Evolutionary conservation across 495 filamentous ascomycete genomes (phyloP).

Genomic region (Penicillium crystallinum): DNA sequence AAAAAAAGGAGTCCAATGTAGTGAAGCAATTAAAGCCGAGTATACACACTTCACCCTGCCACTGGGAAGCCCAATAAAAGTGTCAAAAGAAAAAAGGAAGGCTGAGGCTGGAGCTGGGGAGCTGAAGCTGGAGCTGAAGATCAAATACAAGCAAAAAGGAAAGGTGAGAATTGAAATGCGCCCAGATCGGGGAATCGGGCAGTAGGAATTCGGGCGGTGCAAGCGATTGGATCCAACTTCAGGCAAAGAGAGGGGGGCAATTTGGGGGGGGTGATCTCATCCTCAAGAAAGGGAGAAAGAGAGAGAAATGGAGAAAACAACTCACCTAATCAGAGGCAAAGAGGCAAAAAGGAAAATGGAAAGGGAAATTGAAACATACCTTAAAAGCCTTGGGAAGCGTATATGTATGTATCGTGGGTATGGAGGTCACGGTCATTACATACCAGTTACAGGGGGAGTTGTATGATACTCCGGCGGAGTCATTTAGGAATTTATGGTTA

Average conservation of each 20-base stretch:
- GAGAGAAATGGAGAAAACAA: constrained; percentile 2
- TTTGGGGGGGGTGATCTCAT: constrained; percentile 8
- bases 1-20: neutral
- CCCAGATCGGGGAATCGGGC: neutral
- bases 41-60: neutral
- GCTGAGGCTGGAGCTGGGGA: constrained; percentile 1
- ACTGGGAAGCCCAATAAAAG: neutral
- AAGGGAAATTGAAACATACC: constrained; percentile 16
- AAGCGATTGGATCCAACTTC: constrained; percentile 1
- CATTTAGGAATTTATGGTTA: too few relatives aligned
- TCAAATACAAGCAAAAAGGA: neutral
- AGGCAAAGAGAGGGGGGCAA: constrained; percentile 5
- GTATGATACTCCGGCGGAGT: too few relatives aligned
- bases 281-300: constrained; percentile 4
- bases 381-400: constrained; percentile 14
- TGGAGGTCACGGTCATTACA: neutral
- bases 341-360: constrained; percentile 10
- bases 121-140: neutral
- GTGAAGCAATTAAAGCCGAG: neutral
- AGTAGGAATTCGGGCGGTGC: constrained; percentile 2
- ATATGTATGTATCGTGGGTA: constrained; percentile 9
- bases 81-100: neutral
- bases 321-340: constrained; percentile 7
- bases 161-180: neutral
- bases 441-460: constrained; percentile 3